Percentiles rank a stretch among this genome's conserved stretches.
Conservation (phyloP, 495 filamentous ascomycete species). For the Xylaria telfairii region DNA sequence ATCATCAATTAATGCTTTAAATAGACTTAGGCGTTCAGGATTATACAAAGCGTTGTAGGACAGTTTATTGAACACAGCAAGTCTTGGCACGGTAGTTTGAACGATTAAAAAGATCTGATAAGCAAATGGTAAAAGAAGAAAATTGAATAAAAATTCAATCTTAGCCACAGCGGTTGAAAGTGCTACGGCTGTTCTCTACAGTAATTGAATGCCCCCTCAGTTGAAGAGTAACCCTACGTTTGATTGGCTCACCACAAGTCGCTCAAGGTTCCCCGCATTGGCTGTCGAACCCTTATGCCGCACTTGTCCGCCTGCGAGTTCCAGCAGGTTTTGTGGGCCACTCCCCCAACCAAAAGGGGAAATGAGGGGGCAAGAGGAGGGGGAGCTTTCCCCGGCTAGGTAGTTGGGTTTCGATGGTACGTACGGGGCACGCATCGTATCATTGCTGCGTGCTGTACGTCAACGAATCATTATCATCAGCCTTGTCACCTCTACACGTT, state of each 20-base stretch:
- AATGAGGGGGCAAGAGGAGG: background rate
- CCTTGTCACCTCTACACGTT: conserved; percentile 35
- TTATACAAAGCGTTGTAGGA: no score
- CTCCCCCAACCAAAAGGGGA: background rate
- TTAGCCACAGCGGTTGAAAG: background rate
- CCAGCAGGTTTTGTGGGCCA: conserved; percentile 2
- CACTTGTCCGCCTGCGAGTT: background rate
- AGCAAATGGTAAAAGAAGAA: no score
- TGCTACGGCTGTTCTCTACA: background rate
- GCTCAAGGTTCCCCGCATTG: conserved; percentile 21
- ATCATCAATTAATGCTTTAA: no score
- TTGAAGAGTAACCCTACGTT: background rate
- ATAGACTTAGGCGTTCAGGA: no score
- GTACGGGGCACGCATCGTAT: conserved; percentile 18
- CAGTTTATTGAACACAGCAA: no score
- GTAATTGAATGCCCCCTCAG: background rate
- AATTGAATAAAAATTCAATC: no score
- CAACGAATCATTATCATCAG: conserved; percentile 37
- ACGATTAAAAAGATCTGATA: no score
- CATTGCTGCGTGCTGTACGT: conserved; percentile 29
- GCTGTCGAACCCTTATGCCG: conserved; percentile 7
- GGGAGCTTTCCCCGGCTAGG: background rate
- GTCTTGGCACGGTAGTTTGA: no score
- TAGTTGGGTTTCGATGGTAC: background rate
- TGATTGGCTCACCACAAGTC: conserved; percentile 1